phyloP scores from a whole-genome alignment of 768 basidiomycete species.

The Lactarius quietus region DNA sequence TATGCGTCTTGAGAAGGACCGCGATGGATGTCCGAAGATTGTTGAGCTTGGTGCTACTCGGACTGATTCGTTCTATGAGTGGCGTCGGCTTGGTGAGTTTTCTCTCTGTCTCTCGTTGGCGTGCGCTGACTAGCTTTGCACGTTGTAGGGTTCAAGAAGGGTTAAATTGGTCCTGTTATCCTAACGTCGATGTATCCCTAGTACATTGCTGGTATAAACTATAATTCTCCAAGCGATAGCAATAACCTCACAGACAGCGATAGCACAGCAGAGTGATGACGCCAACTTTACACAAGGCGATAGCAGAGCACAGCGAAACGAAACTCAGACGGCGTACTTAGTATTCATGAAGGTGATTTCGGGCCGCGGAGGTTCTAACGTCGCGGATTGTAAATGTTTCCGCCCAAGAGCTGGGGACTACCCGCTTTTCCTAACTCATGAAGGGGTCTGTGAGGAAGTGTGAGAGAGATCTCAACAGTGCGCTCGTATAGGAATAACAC shows the following conservation, averaged over 20 bases:
- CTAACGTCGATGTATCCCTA: not conserved
- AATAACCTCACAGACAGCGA: no score
- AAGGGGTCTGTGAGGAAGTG: conserved; percentile 3
- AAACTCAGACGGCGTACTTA: no score
- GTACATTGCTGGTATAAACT: conserved; percentile 4
- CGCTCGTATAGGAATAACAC: conserved; percentile 28
- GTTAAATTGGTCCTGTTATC: conserved; percentile 31
- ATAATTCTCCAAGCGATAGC: not conserved
- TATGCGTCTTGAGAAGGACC: conserved; percentile 92
- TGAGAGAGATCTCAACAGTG: not conserved
- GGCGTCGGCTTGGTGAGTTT: conserved; percentile 70
- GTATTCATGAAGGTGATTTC: no score
- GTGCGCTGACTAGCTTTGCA: not conserved
- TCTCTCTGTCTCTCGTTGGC: not conserved
- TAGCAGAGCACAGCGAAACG: no score
- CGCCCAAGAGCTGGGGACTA: conserved; percentile 4
- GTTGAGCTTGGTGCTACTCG: conserved; percentile 94
- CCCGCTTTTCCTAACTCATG: not conserved
- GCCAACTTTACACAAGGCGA: not conserved
- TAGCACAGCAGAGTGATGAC: not conserved
- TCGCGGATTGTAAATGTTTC: conserved; percentile 12
- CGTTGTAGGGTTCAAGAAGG: conserved; percentile 65
- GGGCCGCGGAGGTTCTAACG: no score
- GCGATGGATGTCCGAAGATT: conserved; percentile 98
- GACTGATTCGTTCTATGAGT: conserved; percentile 90